Base-by-base conservation (phyloP, 2,329 filamentous ascomycete genomes). In the Dichotomopilus funicola region DNA sequence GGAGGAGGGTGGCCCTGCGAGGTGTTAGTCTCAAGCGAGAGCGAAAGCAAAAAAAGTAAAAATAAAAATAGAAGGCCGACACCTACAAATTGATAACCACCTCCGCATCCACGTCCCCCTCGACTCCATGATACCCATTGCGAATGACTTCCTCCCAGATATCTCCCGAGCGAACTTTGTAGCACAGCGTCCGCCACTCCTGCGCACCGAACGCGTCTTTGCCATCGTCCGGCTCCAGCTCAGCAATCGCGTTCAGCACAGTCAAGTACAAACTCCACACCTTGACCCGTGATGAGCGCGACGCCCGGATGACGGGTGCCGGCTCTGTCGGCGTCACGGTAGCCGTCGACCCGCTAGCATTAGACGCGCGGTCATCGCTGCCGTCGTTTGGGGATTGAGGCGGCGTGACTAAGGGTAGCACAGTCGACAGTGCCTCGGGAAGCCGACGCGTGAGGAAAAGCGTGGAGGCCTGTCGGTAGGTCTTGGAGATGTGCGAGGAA, bases 231-330 rank as follows among this genome's bases (percentile, higher is more conserved):
- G 88, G 79, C 54, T 91, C 90, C 67, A 97, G 78, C 66, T 97
- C 92, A 38, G 95, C 78, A 61, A 96, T 87, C 41, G 90, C 88
- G 73, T 96, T 96, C 60, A 97, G 78, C 50, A 96, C 87, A 13
- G 91, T 96, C 62, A 97, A 80, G 70, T 97, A 99, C 65, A 99
- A 79, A 71, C 91, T 96, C 94, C 94, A 99, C 61, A 97, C 87
- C 72, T 97, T 99, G 70, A 96, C 87, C 62, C 91, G 80, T 55
- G 89, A 94, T 36, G 86, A 88, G 62, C 87, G 83, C 43, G 88
- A 91, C 52, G 90, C 90, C 60, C 80, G 82, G 53, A 89, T 86
- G 52, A 96, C 84, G 4, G 91, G 89, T 34, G 90, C 87, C 34
- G 81, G 75, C 55, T 83, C 78, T 38, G 65, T 68, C 19, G 71